Evolutionary conservation across 169 alveolate species (phyloP).

Genomic region (Eimeria acervulina): DNA sequence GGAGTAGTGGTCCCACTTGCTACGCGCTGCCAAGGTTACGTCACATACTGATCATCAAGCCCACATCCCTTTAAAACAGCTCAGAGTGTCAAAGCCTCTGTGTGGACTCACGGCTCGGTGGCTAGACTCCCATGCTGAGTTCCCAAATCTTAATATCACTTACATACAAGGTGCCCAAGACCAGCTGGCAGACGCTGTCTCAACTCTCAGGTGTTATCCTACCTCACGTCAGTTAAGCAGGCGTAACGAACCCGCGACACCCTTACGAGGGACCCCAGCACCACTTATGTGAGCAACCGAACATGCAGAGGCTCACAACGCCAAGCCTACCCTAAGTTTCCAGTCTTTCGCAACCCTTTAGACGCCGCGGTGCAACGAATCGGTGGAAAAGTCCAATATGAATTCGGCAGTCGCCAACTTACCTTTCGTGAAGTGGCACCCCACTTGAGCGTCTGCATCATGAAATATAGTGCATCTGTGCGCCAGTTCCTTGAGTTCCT

Average conservation of each 20-base stretch:
- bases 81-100: not conserved
- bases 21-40: not conserved
- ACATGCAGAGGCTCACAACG: too few species aligned
- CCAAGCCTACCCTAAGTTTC: not conserved
- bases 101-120: not conserved
- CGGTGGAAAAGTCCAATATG: not conserved
- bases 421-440: not conserved
- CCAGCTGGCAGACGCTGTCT: not conserved
- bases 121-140: not conserved
- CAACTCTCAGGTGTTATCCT: not conserved
- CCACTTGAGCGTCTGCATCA: not conserved
- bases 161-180: not conserved
- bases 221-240: too few species aligned
- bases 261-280: too few species aligned
- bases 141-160: not conserved
- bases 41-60: not conserved
- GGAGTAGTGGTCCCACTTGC: not conserved
- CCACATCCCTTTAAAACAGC: not conserved
- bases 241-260: too few species aligned
- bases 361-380: not conserved
- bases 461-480: not conserved
- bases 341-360: not conserved
- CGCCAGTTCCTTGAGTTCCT: not conserved
- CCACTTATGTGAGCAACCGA: too few species aligned
- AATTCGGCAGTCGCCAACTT: not conserved